Evolutionary conservation across 148 eudicot genomes (phyloP).

Genomic region (Amaranthus hypochondriacus): DNA sequence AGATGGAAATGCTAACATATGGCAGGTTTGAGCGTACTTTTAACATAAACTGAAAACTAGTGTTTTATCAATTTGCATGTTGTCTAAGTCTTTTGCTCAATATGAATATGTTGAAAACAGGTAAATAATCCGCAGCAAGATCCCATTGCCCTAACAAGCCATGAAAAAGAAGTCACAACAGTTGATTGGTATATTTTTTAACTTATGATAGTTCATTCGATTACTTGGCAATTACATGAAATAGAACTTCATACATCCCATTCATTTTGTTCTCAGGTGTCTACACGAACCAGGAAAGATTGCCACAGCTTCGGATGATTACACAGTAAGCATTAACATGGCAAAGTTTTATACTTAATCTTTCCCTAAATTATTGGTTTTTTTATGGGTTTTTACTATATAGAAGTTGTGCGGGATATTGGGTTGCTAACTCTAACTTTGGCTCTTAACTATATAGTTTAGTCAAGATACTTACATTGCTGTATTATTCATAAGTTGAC

Average conservation of each 20-base stretch:
- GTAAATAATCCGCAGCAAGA: conserved; percentile 56
- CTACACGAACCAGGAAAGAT: conserved; percentile 67
- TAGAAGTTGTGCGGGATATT: too few species aligned
- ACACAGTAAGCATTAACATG: conserved; percentile 51
- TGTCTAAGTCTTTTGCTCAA: not conserved
- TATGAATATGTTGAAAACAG: conserved; percentile 30
- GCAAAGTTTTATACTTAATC: not conserved
- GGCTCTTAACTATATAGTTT: too few species aligned
- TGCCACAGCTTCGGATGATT: conserved; percentile 89
- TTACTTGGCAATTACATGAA: not conserved
- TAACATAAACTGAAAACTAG: not conserved
- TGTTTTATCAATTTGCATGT: not conserved
- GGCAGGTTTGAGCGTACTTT: conserved; percentile 58
- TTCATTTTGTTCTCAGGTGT: conserved; percentile 43
- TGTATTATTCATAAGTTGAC: too few species aligned
- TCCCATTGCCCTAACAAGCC: conserved; percentile 59
- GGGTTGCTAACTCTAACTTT: too few species aligned
- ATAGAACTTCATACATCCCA: conserved; percentile 4
- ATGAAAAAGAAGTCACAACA: conserved; percentile 86
- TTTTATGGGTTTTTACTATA: too few species aligned
- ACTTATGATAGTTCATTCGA: not conserved
- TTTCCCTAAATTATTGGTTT: too few species aligned
- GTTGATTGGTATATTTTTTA: conserved; percentile 68
- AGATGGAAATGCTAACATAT: conserved; percentile 84
- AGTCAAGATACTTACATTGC: too few species aligned